Evolutionary conservation across 192 early-diverging fungal genomes (phyloP).

Genomic region (Entomortierella parvispora): DNA sequence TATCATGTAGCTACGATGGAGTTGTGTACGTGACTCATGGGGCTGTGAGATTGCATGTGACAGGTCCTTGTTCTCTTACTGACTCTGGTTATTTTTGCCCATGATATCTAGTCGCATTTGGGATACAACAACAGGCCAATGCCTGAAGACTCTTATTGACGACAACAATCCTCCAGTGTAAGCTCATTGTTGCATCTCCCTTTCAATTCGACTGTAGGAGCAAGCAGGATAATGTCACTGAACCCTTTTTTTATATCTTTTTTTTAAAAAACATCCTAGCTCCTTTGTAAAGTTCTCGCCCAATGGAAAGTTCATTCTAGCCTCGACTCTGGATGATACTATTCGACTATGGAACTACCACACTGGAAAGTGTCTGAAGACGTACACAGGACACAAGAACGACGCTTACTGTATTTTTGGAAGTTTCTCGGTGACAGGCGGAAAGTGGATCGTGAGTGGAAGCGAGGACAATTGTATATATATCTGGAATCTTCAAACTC

Average conservation of each 20-base stretch:
- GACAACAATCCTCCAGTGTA: constrained; percentile 95
- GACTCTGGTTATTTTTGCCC: neutral
- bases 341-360: constrained; percentile 95
- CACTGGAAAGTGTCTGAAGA: constrained; percentile 95
- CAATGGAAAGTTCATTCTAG: constrained; percentile 98
- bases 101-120: constrained; percentile 84
- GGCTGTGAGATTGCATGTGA: too few species aligned
- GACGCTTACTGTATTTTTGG: constrained; percentile 92
- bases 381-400: constrained; percentile 92
- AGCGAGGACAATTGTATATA: constrained; percentile 95
- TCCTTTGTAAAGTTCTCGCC: constrained; percentile 98
- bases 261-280: too few species aligned
- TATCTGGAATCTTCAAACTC: constrained; percentile 97
- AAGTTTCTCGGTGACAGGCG: constrained; percentile 92
- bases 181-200: constrained; percentile 29
- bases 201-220: neutral
- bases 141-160: constrained; percentile 95
- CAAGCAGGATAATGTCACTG: too few species aligned
- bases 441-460: constrained; percentile 96
- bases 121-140: constrained; percentile 98
- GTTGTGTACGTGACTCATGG: constrained; percentile 80
- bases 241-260: too few species aligned
- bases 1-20: constrained; percentile 94
- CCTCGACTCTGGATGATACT: constrained; percentile 93
- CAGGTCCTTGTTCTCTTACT: constrained; percentile 1